These are phyloP conservation scores for Emericellopsis cladophorae DNA, from an alignment of 2,329 filamentous ascomycete species.

Conservation along the genomic window DNA sequence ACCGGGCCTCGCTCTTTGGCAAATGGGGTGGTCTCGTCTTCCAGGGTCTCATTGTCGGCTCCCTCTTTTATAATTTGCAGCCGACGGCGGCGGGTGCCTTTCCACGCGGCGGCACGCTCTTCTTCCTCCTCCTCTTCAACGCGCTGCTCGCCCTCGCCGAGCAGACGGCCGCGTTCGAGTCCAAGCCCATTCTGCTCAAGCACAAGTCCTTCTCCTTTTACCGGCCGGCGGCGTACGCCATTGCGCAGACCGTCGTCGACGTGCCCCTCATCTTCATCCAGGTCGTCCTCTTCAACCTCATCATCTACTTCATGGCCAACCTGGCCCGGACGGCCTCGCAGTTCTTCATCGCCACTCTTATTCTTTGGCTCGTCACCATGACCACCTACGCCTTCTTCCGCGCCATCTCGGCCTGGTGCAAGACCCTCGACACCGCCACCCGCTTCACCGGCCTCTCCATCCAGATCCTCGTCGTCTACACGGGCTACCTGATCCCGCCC, in stretches of 20 bases:
- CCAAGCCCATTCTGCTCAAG: constrained; percentile 54
- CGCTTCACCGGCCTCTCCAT: constrained; percentile 43
- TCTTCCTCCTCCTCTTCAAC: constrained; percentile 41
- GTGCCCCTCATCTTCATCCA: constrained; percentile 50
- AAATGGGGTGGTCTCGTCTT: constrained; percentile 71
- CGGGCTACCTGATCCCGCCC: constrained; percentile 50
- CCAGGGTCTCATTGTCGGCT: constrained; percentile 64
- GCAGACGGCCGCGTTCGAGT: constrained; percentile 50
- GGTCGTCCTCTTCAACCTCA: constrained; percentile 54
- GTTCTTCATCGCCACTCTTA: constrained; percentile 54
- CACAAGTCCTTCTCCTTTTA: constrained; percentile 62
- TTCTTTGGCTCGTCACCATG: constrained; percentile 46
- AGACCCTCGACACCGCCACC: constrained; percentile 51
- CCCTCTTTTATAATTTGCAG: constrained; percentile 61
- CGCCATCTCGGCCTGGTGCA: constrained; percentile 43
- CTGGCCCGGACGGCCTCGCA: constrained; percentile 52
- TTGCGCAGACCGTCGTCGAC: constrained; percentile 47
- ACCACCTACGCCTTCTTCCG: constrained; percentile 46
- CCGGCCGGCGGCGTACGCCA: constrained; percentile 41
- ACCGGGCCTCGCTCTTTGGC: constrained; percentile 62
- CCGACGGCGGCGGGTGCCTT: constrained; percentile 52
- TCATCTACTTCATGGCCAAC: constrained; percentile 69
- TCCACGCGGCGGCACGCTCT: constrained; percentile 31
- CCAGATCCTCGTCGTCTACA: constrained; percentile 54
- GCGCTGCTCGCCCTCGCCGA: constrained; percentile 62